Base-by-base conservation (phyloP, 176 grass and related monocot species). In the Pontederia crassipes region DNA sequence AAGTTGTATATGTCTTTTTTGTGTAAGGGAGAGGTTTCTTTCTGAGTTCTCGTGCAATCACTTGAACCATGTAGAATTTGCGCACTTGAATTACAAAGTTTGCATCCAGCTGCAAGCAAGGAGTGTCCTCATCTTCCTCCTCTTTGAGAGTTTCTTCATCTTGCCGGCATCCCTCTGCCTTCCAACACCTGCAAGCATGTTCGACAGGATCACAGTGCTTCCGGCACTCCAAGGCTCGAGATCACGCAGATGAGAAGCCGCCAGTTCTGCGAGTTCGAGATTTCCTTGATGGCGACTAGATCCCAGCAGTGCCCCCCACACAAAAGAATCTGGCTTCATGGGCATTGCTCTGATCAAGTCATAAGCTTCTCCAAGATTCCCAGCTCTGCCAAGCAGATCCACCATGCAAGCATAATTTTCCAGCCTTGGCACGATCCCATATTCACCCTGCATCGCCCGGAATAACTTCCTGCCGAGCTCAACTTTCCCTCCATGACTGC, bases 321-420 rank as follows among this genome's bases (percentile, higher is more conserved):
- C 86, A 67, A 85, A 89, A 62, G 59, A 61, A 24, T 89, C 82
- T 0, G 86, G 78, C 69, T 85, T 72, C 15, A 85, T 55, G 3
- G 82, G 82, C 82, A 89, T 89, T 48, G 56, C 68, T 27, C 29
- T 54, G 64, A 89, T 79, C 54, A 89, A 72, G 65, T 46, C 51
- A 12, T 79, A 72, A 0, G 81, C 86, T 64, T 79, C 82, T 9
- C 11, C 17, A 17, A 89, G 72, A 64, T 55, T 79, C 14, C 82
- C 86, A 1, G 82, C 72, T 71, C 75, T 70, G 16, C 86, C 78
- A 12, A 82, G 61, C 79, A 90, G 16, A 58, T 85, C 78, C 17
- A 90, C 82, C 75, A 90, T 74, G 69, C 82, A 90, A 12, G 87
- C 82, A 52, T 76, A 85, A 52, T 90, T 82, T 64, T 90, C 87